Base-by-base conservation (phyloP, 768 basidiomycete species). In the Agaricus subrufescens region DNA sequence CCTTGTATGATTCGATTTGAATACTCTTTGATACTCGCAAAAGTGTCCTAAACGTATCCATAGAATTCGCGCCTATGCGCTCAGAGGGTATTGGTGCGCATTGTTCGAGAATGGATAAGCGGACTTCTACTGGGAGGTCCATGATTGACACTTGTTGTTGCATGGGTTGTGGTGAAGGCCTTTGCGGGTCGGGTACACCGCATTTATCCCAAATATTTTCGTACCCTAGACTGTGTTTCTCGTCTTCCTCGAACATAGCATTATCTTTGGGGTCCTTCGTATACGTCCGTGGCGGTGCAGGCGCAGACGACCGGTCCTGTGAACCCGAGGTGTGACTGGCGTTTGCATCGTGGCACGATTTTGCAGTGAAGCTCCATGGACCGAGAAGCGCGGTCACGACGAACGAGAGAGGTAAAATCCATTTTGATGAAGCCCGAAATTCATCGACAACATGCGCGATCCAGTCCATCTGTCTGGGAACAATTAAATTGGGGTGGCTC, bases 81-180 rank as follows among this genome's bases (percentile, higher is more conserved):
- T 56, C 55, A 6, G n/a, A 37, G 10, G 55, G 48, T 9, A 50
- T 45, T 45, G 55, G 48, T 7, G 69, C 62, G 40, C 68, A 64
- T 44, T 68, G 60, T 23, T 62, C 58, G 7, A 75, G 61, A 31
- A 75, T 63, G 14, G 63, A 46, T 42, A 71, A 59, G 54, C 65
- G 62, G 25, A 75, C 47, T 58, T 74, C 74, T 11, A 64, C 59
- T 1, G 73, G 74, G 9, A 75, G 67, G 29, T 61, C 53, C 46
- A 61, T 47, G 44, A 75, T 62, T 12, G 48, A 27, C 5, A 50
- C 8, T 5, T 31, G 10, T 10, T 37, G 31, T 38, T 37, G 11
- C 34, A 37, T 23, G 11, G 48, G 34, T 7, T 6, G 34, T 12
- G 14, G 30, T 23, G 31, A 9, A 23, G 34, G 40, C 40, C n/a